Evolutionary conservation across 2,329 filamentous ascomycete species (phyloP).

Genomic region (Thelonectria blattea): DNA sequence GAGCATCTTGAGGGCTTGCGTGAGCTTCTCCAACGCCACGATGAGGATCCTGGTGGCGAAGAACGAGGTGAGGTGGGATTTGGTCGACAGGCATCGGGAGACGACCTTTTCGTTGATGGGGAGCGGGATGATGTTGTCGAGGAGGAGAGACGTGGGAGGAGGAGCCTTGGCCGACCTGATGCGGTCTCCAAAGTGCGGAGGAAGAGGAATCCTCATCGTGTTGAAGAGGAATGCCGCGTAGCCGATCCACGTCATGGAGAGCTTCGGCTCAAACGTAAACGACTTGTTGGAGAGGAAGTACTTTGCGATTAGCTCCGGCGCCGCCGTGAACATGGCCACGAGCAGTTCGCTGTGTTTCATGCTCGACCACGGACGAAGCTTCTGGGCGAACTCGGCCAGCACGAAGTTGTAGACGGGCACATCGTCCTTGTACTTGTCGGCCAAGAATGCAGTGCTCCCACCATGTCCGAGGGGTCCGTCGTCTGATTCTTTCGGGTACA

Average conservation of each 20-base stretch:
- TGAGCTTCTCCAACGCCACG: constrained; percentile 79
- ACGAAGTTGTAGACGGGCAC: constrained; percentile 80
- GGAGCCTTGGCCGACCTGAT: constrained; percentile 68
- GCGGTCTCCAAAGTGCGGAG: constrained; percentile 71
- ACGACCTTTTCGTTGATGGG: constrained; percentile 82
- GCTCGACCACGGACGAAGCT: constrained; percentile 82
- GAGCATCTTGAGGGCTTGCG: constrained; percentile 66
- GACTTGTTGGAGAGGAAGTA: constrained; percentile 83
- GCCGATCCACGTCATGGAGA: constrained; percentile 93
- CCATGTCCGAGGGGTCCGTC: constrained; percentile 45
- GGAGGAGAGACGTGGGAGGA: constrained; percentile 77
- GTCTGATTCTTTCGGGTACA: constrained; percentile 78
- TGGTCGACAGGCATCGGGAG: constrained; percentile 77
- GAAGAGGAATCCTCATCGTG: constrained; percentile 76
- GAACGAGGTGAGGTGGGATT: constrained; percentile 80
- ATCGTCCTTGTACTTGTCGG: constrained; percentile 69
- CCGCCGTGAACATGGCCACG: constrained; percentile 77
- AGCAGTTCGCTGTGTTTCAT: constrained; percentile 82
- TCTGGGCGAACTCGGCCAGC: constrained; percentile 78
- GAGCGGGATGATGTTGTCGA: constrained; percentile 86
- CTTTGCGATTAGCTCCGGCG: constrained; percentile 85
- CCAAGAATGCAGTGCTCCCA: constrained; percentile 67
- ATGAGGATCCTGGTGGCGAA: constrained; percentile 83
- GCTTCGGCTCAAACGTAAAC: constrained; percentile 88
- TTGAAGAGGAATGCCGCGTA: constrained; percentile 90